phyloP scores from a whole-genome alignment of 768 basidiomycete genomes.

The Suillus decipiens region DNA sequence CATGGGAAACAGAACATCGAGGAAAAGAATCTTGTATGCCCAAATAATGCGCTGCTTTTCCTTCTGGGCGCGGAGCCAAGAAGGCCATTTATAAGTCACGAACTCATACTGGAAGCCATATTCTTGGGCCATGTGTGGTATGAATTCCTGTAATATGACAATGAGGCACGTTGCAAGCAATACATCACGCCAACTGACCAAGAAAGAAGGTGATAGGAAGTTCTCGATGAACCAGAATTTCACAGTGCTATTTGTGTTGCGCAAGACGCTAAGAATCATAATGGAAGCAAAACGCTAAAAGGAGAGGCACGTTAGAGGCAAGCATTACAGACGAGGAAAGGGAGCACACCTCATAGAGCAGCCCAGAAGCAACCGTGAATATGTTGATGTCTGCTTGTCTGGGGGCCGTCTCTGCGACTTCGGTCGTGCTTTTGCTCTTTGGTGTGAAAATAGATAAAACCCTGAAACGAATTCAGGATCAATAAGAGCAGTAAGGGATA shows the following conservation, averaged over 20 bases:
- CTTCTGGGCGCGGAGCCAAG: slow-evolving; percentile 94
- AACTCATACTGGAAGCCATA: slow-evolving; percentile 97
- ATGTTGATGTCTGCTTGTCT: slow-evolving; percentile 94
- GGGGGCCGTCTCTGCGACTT: slow-evolving; percentile 27
- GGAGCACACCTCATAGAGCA: slow-evolving; percentile 83
- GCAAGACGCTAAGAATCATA: slow-evolving; percentile 96
- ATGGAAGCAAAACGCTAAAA: slow-evolving; percentile 91
- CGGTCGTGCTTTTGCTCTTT: slow-evolving; percentile 28
- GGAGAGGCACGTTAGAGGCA: slow-evolving; percentile 9
- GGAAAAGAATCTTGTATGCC: slow-evolving; percentile 99
- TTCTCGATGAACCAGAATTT: slow-evolving; percentile 99
- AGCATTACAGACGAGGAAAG: slow-evolving; percentile 7
- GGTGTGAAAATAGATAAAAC: slow-evolving; percentile 46
- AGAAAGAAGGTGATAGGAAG: slow-evolving; percentile 96
- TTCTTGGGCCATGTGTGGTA: slow-evolving; percentile 87
- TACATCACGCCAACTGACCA: slow-evolving; percentile 50
- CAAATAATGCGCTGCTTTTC: slow-evolving; percentile 99
- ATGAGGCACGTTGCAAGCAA: background rate
- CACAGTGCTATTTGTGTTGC: slow-evolving; percentile 91
- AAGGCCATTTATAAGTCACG: slow-evolving; percentile 99
- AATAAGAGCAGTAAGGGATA: slow-evolving; percentile 6
- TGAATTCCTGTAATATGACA: slow-evolving; percentile 69
- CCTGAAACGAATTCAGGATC: slow-evolving; percentile 32
- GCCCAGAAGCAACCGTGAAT: slow-evolving; percentile 96
- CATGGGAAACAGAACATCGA: slow-evolving; percentile 98